Base-by-base conservation (phyloP, 1,284 basidiomycete species). In the Omphalotus olearius region DNA sequence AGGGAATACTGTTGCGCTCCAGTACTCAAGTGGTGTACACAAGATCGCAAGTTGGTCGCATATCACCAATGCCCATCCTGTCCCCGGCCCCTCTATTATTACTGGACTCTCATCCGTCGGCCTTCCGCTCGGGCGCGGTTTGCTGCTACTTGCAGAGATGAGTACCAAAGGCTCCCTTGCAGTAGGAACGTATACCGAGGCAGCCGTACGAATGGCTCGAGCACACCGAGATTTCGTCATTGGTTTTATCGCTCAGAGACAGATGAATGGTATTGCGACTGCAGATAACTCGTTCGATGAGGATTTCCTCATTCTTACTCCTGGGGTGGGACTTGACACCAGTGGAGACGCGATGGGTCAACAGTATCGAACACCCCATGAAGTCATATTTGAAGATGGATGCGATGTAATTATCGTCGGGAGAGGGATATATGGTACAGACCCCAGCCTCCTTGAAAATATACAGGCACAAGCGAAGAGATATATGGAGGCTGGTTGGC, bases 321-420 rank as follows among this genome's bases (percentile, higher is more conserved):
- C 97, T 10, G 97, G 97, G 2, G 93, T 99, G 9, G 92, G 90
- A 2, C 73, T 98, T 44, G 91, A 93, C 57, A 67, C 72, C 5
- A 86, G 81, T 57, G 93, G 91, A 2, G 97, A 99, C 68, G 73
- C 75, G 2, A 86, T 96, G 83, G 97, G 96, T 13, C 97, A 99
- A 70, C 94, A 98, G 68, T 99, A 99, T 69, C 78, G 94, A 51
- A 96, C 94, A 2, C 97, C 97, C 0, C 71, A 80, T 33, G 78
- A 96, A 66, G 96, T 97, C 18, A 75, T 99, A 14, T 67, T 81
- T 35, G 82, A 90, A 46, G 83, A 80, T 41, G 95, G 93, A n/a
- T 93, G 92, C 66, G 97, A 99, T 72, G 82, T 99, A 25, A 99
- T 99, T 64, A 99, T 99, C 58, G 97, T 99, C 36, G 97, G 97